Percentiles rank a stretch among this genome's conserved stretches.
Conservation (phyloP, 2,329 filamentous ascomycete species). For the Talaromyces albobiverticillius region DNA sequence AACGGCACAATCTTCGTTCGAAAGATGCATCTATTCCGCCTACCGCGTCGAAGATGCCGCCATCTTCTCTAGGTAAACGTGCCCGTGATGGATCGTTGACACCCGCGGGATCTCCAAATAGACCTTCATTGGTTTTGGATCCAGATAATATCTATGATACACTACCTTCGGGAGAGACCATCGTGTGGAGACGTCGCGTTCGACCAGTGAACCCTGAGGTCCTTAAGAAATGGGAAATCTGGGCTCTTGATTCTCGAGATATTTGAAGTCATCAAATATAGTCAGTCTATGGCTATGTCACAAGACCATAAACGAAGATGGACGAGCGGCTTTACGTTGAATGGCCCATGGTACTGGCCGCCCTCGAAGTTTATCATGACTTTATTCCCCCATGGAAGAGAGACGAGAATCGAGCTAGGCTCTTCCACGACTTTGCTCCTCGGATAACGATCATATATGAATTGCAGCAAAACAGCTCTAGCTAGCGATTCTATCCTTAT, state of each 20-base stretch:
- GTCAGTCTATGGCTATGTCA: background rate
- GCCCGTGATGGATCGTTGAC: conserved; percentile 19
- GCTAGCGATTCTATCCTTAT: no score
- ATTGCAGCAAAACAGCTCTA: no score
- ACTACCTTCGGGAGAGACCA: conserved; percentile 20
- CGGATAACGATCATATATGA: no score
- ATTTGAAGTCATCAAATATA: conserved; percentile 20
- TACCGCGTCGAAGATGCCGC: conserved; percentile 6
- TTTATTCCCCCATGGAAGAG: no score
- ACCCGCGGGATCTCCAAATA: conserved; percentile 3
- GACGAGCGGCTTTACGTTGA: no score
- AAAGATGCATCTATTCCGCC: background rate
- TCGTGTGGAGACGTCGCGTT: conserved; percentile 31
- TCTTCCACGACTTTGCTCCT: no score
- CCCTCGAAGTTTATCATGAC: no score
- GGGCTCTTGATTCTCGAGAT: conserved; percentile 42
- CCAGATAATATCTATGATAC: conserved; percentile 15
- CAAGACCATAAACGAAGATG: background rate
- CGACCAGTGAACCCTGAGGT: conserved; percentile 39
- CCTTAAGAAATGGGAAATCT: conserved; percentile 43
- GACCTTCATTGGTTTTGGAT: conserved; percentile 10
- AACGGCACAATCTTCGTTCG: background rate
- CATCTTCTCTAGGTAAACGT: conserved; percentile 26
- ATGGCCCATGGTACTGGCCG: no score
- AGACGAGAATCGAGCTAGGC: no score